These are phyloP conservation scores for Chromera velia DNA, from an alignment of 73 alveolate species.

Conservation along the genomic window DNA sequence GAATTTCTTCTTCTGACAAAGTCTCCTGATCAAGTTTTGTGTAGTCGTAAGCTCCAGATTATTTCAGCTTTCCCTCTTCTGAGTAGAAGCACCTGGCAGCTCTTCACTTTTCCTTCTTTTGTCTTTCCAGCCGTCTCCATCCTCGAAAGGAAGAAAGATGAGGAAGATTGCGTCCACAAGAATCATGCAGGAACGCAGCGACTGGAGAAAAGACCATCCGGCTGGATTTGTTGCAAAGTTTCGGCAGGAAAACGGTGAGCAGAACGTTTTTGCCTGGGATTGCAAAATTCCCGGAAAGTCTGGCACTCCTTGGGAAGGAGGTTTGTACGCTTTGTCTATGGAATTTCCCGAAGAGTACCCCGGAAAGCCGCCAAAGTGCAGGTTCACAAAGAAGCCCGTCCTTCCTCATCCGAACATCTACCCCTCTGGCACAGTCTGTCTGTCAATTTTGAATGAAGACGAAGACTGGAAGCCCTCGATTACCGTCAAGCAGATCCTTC, in stretches of 20 bases:
- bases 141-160: too few species aligned
- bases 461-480: constrained; percentile 95
- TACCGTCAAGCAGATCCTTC: constrained; percentile 71
- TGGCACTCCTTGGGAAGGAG: constrained; percentile 86
- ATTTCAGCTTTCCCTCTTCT: too few species aligned
- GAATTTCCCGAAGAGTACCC: constrained; percentile 91
- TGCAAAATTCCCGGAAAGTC: constrained; percentile 80
- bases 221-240: constrained; percentile 80
- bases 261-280: constrained; percentile 72
- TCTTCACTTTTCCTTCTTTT: too few species aligned
- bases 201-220: constrained; percentile 87
- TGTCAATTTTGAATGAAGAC: constrained; percentile 87
- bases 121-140: too few species aligned
- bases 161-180: too few species aligned
- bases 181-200: constrained; percentile 78
- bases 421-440: constrained; percentile 92
- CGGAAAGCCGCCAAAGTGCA: constrained; percentile 91
- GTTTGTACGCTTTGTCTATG: constrained; percentile 72
- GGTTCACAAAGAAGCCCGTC: constrained; percentile 62
- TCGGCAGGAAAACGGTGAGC: constrained; percentile 57
- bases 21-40: too few species aligned
- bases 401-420: constrained; percentile 65
- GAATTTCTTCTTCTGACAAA: too few species aligned
- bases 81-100: too few species aligned
- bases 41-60: too few species aligned